phyloP scores from a whole-genome alignment of 1,139 yeast genomes.

The Protomyces inouyei region DNA sequence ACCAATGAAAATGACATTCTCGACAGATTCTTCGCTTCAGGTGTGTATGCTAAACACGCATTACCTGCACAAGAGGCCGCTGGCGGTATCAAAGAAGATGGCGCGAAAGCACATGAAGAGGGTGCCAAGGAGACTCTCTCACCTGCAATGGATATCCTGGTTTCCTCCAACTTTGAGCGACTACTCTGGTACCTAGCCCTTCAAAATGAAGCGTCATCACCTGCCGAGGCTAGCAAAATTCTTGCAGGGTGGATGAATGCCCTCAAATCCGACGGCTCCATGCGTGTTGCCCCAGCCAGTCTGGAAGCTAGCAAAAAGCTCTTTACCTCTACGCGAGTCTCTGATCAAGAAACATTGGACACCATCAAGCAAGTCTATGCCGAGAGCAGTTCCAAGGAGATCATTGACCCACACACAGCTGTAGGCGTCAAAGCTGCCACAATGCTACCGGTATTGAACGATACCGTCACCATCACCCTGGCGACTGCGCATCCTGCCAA shows the following conservation, averaged over 20 bases:
- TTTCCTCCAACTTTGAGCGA: slow-evolving; percentile 93
- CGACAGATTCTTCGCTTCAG: slow-evolving; percentile 83
- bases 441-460: slow-evolving; percentile 38
- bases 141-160: slow-evolving; percentile 97
- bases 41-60: slow-evolving; percentile 55
- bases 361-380: slow-evolving; percentile 68
- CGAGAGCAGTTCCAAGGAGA: slow-evolving; percentile 56
- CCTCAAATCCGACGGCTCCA: slow-evolving; percentile 70
- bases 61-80: slow-evolving; percentile 10
- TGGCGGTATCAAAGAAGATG: slow-evolving; percentile 37
- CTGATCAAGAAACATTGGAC: slow-evolving; percentile 65
- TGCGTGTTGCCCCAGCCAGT: slow-evolving; percentile 62
- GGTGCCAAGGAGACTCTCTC: slow-evolving; percentile 85
- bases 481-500: slow-evolving; percentile 99
- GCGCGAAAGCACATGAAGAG: slow-evolving; percentile 44
- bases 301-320: slow-evolving; percentile 61
- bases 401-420: slow-evolving; percentile 93
- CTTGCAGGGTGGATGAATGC: slow-evolving; percentile 73
- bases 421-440: slow-evolving; percentile 77
- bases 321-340: slow-evolving; percentile 74
- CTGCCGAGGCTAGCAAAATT: slow-evolving; percentile 63
- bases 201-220: slow-evolving; percentile 43
- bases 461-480: slow-evolving; percentile 62
- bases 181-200: slow-evolving; percentile 85
- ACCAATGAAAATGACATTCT: slow-evolving; percentile 93